Base-by-base conservation (phyloP, 495 filamentous ascomycete genomes). In the Collariella sp. region DNA sequence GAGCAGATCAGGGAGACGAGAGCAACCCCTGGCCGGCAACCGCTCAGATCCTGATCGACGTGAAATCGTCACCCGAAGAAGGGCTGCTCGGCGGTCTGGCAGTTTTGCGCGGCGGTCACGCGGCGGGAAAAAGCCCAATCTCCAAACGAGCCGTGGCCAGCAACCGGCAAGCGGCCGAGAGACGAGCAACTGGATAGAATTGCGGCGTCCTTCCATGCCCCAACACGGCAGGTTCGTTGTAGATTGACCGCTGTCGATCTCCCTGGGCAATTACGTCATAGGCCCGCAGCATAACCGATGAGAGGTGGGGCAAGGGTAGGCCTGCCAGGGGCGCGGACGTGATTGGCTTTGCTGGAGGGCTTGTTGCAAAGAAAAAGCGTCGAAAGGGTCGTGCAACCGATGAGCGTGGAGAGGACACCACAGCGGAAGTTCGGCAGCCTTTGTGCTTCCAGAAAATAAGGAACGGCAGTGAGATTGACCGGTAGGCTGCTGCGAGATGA, bases 191-290 rank as follows among this genome's bases (percentile, higher is more conserved):
- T 43, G 22, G 42, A 20, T 1, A 22, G 18, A 19, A 23, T 19
- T 24, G 41, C 41, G 23, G 15, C 22, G 24, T 34, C 38, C 15
- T 16, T 16, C 23, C 38, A 26, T 3, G 11, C 10, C 7, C 3
- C 7, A 40, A 3, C 33, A 11, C 2, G 18, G 24, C 24, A 15
- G 19, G 22, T 19, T 23, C 13, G 3, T 11, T 18, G 29, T 40
- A 52, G 26, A 44, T 42, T 47, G 50, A 34, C 26, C 45, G 36
- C 35, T 46, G 40, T 54, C 51, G 50, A 54, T 54, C 58, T 13
- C 16, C 29, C 10, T 9, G 33, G 47, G 40, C 26, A 45, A 52
- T 50, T 52, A 62, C 60, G 60, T 62, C 60, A 62, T 46, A 45
- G 46, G 48, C 46, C 36, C 24, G 49, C 41, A 26, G 20, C 19